phyloP scores from a whole-genome alignment of 768 basidiomycete genomes.

The Lentinula raphanica region DNA sequence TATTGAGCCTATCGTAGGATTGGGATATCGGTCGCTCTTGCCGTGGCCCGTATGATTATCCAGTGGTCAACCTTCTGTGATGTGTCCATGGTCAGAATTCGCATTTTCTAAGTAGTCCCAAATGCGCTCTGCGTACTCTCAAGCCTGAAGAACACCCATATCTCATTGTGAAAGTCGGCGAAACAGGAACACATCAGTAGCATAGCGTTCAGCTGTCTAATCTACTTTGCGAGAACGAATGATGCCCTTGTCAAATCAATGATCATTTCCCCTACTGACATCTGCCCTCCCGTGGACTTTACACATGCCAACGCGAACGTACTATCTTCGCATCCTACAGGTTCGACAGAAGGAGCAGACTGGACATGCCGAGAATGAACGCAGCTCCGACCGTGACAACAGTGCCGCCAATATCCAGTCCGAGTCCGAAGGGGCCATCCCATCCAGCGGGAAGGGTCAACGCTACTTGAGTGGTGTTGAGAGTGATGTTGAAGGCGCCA shows the following conservation, averaged over 20 bases:
- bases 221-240: background rate
- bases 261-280: background rate
- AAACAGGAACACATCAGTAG: background rate
- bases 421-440: conserved; percentile 53
- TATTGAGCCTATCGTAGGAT: background rate
- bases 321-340: conserved; percentile 19
- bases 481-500: conserved; percentile 27
- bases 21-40: background rate
- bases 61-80: too few relatives aligned
- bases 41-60: too few relatives aligned
- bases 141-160: too few relatives aligned
- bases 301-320: background rate
- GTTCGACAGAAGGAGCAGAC: conserved; percentile 49
- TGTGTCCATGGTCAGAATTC: too few relatives aligned
- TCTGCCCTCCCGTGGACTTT: background rate
- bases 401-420: conserved; percentile 39
- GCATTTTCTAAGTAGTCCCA: too few relatives aligned
- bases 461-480: conserved; percentile 33
- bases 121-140: too few relatives aligned
- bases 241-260: background rate
- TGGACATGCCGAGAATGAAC: conserved; percentile 42
- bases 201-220: background rate
- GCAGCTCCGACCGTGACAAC: conserved; percentile 40
- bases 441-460: conserved; percentile 46
- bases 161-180: too few relatives aligned